Evolutionary conservation across 495 filamentous ascomycete species (phyloP), one percentile per base, ranked within the genome.

Genomic region (Hypoxylon crocopeplum): DNA sequence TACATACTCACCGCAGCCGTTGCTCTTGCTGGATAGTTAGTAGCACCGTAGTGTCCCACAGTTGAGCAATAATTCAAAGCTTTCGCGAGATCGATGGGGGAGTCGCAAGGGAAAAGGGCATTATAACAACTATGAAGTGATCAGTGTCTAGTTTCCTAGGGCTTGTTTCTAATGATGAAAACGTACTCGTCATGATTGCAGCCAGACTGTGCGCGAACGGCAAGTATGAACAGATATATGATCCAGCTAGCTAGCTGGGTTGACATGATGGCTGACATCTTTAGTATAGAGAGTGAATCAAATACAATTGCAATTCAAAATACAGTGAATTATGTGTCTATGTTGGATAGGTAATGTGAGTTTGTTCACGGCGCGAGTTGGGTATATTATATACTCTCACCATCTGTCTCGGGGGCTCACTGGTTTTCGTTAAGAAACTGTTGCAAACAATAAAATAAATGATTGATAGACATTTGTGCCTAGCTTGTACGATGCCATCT

Each of bases 51-150:
- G 7, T 52, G 52, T 15, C 64, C 60, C 3, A 65, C 40, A 10
- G 64, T 70, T 15, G 64, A 62, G 39, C 67, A 70, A 34, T 62
- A 70, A 20, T 42, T 45, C 20, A 62, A 7, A 29, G 64, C 67
- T 44, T 65, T 46, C 0, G 44, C 37, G 10, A 70, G 17, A 29
- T 52, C 64, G 16, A 54, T 37, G 8, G 57, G 27, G 34, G 50
- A 59, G 4, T 57, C 56, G 44, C 67, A 70, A 34, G 49, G 67
- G 51, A 70, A 68, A 20, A 70, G 36, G 1, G 67, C 64, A 32
- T 59, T 60, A 20, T 68, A 68, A 15, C 67, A 70, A 36, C 67
- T 70, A 8, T 25, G 6, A 13, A 29, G 7, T 16, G 10, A 16
- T 65, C n/a, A 65, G 50, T 15, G 8, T 1, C 3, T 10, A 38